Evolutionary conservation across 257 asterid species (phyloP), one percentile per base, ranked within the genome.

Genomic region (Jasminum sambac): DNA sequence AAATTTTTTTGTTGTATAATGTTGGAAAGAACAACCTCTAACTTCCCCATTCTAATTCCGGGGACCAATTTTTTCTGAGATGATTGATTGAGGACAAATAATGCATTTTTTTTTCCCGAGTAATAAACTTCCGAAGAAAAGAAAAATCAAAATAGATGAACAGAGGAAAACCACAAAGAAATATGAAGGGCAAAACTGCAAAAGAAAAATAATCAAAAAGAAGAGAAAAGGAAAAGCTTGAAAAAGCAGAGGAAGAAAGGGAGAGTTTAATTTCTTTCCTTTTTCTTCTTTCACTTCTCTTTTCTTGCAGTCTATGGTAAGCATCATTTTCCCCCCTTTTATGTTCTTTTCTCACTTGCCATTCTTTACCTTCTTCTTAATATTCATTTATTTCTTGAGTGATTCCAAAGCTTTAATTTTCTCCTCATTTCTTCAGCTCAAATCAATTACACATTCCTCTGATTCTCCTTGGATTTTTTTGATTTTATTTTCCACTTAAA

Each of bases 351-450:
- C 26, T 37, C n/a, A 36, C 66, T 55, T 55, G 5, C 50, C 52
- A 71, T 71, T 42, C 43, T 1, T 43, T 65, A 55, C 62, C 62
- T 55, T 55, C 61, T 52, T 52, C 12, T 52, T 52, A 21, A 23
- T 55, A 21, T 55, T 19, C 34, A 55, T 55, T 9, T 8, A n/a
- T n/a, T 21, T 55, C 59, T 75, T 79, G 73, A 66, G 64, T 76
- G 77, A 74, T 85, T 81, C 85, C 79, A 50, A 68, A 57, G 58
- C 66, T 80, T 55, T 66, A 79, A 72, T 76, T 74, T 74, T 79
- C 78, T 69, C 76, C 83, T 66, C 86, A 78, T 88, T 81, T 74
- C 88, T 83, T 79, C 77, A 65, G 55, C 81, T 78, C 30, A 63
- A 79, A 72, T 67, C 75, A 72, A 72, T 70, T 75, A 55, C 72